phyloP scores from a whole-genome alignment of 306 rosid genomes.

The Oemleria cerasiformis region DNA sequence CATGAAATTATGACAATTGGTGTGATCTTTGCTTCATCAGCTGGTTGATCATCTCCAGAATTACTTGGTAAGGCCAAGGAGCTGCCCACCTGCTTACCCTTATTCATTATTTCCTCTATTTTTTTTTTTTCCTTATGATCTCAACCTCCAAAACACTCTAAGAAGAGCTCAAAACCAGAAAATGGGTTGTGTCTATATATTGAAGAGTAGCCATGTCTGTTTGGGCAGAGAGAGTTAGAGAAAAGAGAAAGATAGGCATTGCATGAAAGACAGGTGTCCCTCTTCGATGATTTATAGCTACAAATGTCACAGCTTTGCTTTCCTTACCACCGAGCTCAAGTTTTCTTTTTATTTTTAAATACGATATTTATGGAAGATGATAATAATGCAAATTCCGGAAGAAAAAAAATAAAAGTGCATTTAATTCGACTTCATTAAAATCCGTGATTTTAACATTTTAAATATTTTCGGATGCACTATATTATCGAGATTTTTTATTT shows the following conservation, averaged over 20 bases:
- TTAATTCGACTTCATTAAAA: no score
- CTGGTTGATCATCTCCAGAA: not conserved
- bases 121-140: not conserved
- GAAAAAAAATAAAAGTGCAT: no score
- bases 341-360: not conserved
- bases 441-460: no score
- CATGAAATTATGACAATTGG: conserved; percentile 22
- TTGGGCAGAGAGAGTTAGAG: not conserved
- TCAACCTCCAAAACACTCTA: not conserved
- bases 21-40: conserved; percentile 24
- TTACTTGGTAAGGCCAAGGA: not conserved
- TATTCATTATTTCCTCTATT: not conserved
- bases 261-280: conserved; percentile 18
- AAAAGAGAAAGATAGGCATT: not conserved
- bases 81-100: not conserved
- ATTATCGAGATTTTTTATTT: no score
- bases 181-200: not conserved
- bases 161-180: not conserved
- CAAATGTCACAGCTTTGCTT: not conserved
- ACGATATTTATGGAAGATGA: no score
- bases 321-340: not conserved
- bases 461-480: no score
- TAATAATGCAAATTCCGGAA: no score
- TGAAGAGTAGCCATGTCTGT: not conserved
- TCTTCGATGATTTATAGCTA: not conserved